Conservation (phyloP, 2,329 filamentous ascomycete genomes). For the Penicillium sp. region DNA sequence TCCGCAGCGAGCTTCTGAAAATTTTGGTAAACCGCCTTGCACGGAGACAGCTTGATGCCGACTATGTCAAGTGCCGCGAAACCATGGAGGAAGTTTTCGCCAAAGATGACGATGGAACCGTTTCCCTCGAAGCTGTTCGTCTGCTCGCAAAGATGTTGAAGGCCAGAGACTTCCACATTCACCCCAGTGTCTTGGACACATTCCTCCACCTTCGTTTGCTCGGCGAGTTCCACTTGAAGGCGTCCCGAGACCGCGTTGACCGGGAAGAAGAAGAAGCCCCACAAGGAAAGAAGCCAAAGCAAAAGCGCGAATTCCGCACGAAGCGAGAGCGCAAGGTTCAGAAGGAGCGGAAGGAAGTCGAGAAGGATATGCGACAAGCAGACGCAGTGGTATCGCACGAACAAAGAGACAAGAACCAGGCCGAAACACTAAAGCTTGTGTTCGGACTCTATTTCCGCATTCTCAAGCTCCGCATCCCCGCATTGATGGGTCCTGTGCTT, state of each 20-base stretch:
- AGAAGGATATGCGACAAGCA: slow-evolving; percentile 90
- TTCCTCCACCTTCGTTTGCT: slow-evolving; percentile 87
- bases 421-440: slow-evolving; percentile 91
- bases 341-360: slow-evolving; percentile 81
- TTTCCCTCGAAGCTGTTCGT: slow-evolving; percentile 80
- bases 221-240: slow-evolving; percentile 82
- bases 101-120: slow-evolving; percentile 84
- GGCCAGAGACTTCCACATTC: slow-evolving; percentile 73
- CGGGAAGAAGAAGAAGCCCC: slow-evolving; percentile 47
- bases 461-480: slow-evolving; percentile 74
- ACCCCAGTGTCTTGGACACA: slow-evolving; percentile 83
- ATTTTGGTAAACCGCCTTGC: slow-evolving; percentile 84
- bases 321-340: slow-evolving; percentile 80
- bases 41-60: slow-evolving; percentile 65
- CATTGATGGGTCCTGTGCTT: slow-evolving; percentile 93
- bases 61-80: slow-evolving; percentile 73
- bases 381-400: slow-evolving; percentile 90
- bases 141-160: slow-evolving; percentile 95
- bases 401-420: slow-evolving; percentile 88
- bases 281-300: slow-evolving; percentile 61
- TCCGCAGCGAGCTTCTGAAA: slow-evolving; percentile 79
- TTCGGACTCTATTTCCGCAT: slow-evolving; percentile 96
- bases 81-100: slow-evolving; percentile 78
- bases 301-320: slow-evolving; percentile 80
- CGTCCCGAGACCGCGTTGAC: slow-evolving; percentile 74